phyloP scores from a whole-genome alignment of 2,329 filamentous ascomycete genomes.

The Aspergillus novofumigatus region DNA sequence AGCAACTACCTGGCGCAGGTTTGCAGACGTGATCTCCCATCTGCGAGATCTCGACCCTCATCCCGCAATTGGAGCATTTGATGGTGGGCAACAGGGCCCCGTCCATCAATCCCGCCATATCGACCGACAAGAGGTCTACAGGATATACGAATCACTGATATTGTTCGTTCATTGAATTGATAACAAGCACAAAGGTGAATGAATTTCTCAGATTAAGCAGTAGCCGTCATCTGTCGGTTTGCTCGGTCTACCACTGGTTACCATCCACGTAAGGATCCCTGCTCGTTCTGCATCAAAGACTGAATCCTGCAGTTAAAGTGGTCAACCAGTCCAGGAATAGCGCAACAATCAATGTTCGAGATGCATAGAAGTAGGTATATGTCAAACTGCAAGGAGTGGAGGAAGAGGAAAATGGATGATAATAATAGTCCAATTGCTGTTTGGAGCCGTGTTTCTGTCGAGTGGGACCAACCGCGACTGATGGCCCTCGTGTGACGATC shows the following conservation, averaged over 20 bases:
- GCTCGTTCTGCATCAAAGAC: neutral
- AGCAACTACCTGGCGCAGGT: conserved; percentile 33
- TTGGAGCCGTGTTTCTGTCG: neutral
- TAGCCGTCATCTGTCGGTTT: neutral
- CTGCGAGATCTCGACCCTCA: conserved; percentile 74
- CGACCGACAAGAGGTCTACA: conserved; percentile 46
- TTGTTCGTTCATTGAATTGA: conserved; percentile 11
- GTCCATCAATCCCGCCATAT: conserved; percentile 43
- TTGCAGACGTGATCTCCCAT: conserved; percentile 81
- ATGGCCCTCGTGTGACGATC: neutral
- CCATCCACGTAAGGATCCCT: neutral
- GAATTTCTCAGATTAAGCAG: neutral
- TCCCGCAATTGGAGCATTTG: conserved; percentile 78
- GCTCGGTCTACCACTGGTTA: neutral
- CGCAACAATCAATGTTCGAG: conserved; percentile 3
- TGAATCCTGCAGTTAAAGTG: neutral
- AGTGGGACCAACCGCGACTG: neutral
- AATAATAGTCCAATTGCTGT: neutral
- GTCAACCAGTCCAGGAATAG: too few relatives aligned
- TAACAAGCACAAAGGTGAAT: neutral
- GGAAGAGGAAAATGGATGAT: neutral
- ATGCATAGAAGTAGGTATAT: conserved; percentile 3
- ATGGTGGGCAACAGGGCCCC: conserved; percentile 74
- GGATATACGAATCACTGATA: neutral
- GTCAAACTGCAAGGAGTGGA: neutral